These are phyloP conservation scores for Annulohypoxylon truncatum DNA, from an alignment of 2,329 filamentous ascomycete genomes.

Conservation along the genomic window DNA sequence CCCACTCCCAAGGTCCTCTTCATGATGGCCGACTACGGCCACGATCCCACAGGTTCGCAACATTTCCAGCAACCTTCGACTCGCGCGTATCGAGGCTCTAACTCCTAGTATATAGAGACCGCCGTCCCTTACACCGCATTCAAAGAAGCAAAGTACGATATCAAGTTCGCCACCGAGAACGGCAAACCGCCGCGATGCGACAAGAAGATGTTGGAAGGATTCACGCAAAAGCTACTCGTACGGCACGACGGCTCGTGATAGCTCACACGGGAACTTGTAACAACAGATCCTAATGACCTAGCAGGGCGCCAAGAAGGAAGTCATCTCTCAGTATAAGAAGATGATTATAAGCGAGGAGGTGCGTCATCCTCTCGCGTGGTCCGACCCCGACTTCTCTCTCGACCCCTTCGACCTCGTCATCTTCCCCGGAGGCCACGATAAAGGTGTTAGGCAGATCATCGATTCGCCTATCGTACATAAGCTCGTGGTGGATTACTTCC, in stretches of 20 bases:
- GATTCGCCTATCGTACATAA: conserved; percentile 59
- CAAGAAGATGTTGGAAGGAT: conserved; percentile 60
- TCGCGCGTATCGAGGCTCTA: neutral
- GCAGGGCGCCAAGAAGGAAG: conserved; percentile 59
- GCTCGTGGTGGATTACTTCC: conserved; percentile 60
- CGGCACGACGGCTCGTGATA: conserved; percentile 30
- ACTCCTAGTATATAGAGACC: conserved; percentile 55
- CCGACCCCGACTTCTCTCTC: conserved; percentile 57
- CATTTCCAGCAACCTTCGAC: neutral
- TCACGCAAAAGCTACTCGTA: conserved; percentile 63
- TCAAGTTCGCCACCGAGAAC: conserved; percentile 63
- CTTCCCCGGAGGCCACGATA: conserved; percentile 65
- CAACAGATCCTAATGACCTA: conserved; percentile 10
- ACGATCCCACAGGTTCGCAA: conserved; percentile 63
- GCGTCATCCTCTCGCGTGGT: conserved; percentile 59
- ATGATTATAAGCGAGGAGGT: conserved; percentile 59
- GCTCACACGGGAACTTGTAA: conserved; percentile 2
- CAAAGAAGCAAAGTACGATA: conserved; percentile 59
- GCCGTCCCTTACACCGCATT: conserved; percentile 62
- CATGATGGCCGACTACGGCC: conserved; percentile 66
- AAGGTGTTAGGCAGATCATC: conserved; percentile 62
- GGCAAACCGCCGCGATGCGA: conserved; percentile 62
- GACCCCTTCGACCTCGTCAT: conserved; percentile 61
- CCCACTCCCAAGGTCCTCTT: conserved; percentile 56
- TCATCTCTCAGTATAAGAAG: conserved; percentile 55